Conservation (phyloP, 495 filamentous ascomycete genomes). For the Apiosordaria backusii region DNA sequence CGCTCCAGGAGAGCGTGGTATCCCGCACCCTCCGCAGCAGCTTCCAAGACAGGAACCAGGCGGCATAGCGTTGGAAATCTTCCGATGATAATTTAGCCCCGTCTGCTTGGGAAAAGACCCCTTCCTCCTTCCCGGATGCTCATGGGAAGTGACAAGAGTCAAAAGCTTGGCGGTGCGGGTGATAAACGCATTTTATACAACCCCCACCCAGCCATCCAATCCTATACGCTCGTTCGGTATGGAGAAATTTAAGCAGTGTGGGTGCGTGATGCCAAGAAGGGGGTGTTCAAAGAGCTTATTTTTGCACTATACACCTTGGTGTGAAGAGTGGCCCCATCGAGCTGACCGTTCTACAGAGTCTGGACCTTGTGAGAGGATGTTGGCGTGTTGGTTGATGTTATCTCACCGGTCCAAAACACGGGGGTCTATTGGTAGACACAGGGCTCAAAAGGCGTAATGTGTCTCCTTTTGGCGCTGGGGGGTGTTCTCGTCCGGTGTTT, state of each 20-base stretch:
- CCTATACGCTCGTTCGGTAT: background rate
- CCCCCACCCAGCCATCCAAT: background rate
- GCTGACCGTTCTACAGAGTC: background rate
- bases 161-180: slow-evolving; percentile 2
- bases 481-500: background rate
- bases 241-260: background rate
- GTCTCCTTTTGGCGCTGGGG: no score
- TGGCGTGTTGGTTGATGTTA: background rate
- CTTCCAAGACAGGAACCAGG: slow-evolving; percentile 5
- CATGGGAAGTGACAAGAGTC: background rate
- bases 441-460: no score
- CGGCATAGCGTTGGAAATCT: slow-evolving; percentile 15
- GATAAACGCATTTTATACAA: background rate
- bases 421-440: no score
- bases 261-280: background rate
- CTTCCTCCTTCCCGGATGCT: background rate
- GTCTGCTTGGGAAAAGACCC: background rate
- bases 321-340: background rate
- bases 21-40: slow-evolving; percentile 20
- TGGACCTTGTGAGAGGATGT: background rate
- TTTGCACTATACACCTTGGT: background rate
- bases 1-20: slow-evolving; percentile 15
- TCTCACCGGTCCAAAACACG: no score
- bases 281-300: background rate
- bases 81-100: background rate